These are phyloP conservation scores for Terana coerulea DNA, from an alignment of 768 basidiomycete genomes.

Conservation along the genomic window DNA sequence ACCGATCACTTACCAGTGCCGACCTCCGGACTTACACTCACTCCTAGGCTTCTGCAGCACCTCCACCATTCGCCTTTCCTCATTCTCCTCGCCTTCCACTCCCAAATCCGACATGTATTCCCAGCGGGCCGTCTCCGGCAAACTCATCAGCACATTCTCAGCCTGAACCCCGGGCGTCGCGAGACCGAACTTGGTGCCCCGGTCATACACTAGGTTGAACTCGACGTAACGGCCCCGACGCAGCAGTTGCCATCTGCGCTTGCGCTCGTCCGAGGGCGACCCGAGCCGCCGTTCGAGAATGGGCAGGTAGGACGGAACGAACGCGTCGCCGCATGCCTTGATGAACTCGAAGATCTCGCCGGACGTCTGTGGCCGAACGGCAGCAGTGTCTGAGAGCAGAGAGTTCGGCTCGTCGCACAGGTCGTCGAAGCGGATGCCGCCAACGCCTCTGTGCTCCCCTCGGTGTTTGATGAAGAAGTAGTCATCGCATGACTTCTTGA, in stretches of 20 bases:
- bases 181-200: slow-evolving; percentile 61
- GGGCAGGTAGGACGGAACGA: slow-evolving; percentile 84
- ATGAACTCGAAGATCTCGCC: slow-evolving; percentile 78
- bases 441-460: slow-evolving; percentile 79
- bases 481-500: slow-evolving; percentile 96
- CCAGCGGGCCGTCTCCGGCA: slow-evolving; percentile 59
- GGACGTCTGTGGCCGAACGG: slow-evolving; percentile 47
- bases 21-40: slow-evolving; percentile 39
- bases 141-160: slow-evolving; percentile 55
- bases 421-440: slow-evolving; percentile 97
- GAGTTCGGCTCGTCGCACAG: slow-evolving; percentile 62
- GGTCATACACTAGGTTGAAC: slow-evolving; percentile 61
- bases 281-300: slow-evolving; percentile 57
- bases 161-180: slow-evolving; percentile 48
- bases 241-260: slow-evolving; percentile 87
- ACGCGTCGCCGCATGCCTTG: slow-evolving; percentile 64
- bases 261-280: slow-evolving; percentile 51
- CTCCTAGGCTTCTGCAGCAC: slow-evolving; percentile 41
- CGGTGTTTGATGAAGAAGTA: slow-evolving; percentile 94
- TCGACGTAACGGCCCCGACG: slow-evolving; percentile 90
- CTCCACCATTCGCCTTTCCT: slow-evolving; percentile 46
- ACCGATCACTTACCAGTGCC: too few species aligned
- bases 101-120: slow-evolving; percentile 56
- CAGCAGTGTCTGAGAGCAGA: slow-evolving; percentile 40
- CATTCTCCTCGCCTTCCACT: slow-evolving; percentile 31